Conservation (phyloP, 2,329 filamentous ascomycete species). For the Aspergillus fijiensis region DNA sequence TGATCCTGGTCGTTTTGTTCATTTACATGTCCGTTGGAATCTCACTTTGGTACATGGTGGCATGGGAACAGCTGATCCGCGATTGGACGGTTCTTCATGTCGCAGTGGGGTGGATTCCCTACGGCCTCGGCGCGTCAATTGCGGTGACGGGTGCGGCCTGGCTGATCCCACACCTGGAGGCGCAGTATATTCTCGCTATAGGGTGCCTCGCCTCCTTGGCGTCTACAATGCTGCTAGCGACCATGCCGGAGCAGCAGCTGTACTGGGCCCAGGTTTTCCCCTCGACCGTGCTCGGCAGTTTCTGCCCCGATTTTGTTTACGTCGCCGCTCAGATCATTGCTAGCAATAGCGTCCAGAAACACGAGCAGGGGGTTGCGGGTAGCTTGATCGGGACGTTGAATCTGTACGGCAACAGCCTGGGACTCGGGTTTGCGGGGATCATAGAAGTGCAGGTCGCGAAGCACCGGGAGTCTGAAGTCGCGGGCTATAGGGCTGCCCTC, state of each 20-base stretch:
- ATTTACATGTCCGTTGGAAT: conserved; percentile 52
- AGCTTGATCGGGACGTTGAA: conserved; percentile 50
- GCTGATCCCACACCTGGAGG: conserved; percentile 49
- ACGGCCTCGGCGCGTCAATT: conserved; percentile 40
- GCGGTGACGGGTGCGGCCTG: conserved; percentile 46
- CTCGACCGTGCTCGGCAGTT: conserved; percentile 34
- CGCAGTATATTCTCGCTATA: conserved; percentile 51
- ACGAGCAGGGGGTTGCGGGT: conserved; percentile 54
- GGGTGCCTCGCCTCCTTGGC: conserved; percentile 36
- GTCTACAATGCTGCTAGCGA: conserved; percentile 42
- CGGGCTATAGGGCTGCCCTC: conserved; percentile 34
- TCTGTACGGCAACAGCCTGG: conserved; percentile 45
- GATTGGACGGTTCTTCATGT: conserved; percentile 43
- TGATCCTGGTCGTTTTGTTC: conserved; percentile 48
- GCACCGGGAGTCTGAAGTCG: conserved; percentile 17
- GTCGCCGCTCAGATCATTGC: conserved; percentile 55
- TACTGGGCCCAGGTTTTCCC: conserved; percentile 49
- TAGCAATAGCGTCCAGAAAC: conserved; percentile 50
- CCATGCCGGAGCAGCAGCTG: conserved; percentile 47
- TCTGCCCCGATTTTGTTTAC: conserved; percentile 53
- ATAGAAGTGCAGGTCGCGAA: conserved; percentile 32
- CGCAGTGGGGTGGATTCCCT: conserved; percentile 43
- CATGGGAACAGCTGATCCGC: conserved; percentile 49
- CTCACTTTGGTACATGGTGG: conserved; percentile 50
- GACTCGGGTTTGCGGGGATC: conserved; percentile 47